Base-by-base conservation (phyloP, 225 moss, liverwort and hornwort genomes). In the Sphagnum contortum region DNA sequence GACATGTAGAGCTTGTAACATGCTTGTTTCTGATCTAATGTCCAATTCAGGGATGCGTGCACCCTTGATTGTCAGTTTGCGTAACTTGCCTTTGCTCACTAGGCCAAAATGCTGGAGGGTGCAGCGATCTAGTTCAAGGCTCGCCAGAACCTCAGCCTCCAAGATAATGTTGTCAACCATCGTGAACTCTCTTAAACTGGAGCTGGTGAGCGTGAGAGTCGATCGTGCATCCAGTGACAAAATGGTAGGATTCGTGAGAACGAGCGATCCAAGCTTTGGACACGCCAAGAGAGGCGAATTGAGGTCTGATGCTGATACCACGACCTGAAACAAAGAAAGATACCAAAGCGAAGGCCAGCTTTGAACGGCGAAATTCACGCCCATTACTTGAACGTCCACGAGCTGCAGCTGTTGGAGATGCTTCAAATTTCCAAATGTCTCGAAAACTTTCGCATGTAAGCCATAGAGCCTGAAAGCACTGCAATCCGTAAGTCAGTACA, bases 231-330 rank as follows among this genome's bases (percentile, higher is more conserved):
- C 77, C 44, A 79, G 57, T 49, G 72, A 72, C 11, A 52, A 56
- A 5, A 79, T 55, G 9, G 84, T 77, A 6, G 75, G 54, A 9
- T 78, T 63, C 47, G 67, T 71, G 5, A 90, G 84, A 59, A 81
- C 78, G 6, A 87, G 76, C 10, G 80, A 73, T 72, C 87, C 84
- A 10, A 90, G 82, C 76, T 80, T 87, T 45, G 89, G 87, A 66
- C 89, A 90, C 56, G 87, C 87, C 51, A 81, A 78, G 48, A 90
- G 77, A 53, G 87, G 82, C 46, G 76, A 76, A 69, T 87, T 87
- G 55, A 90, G 84, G 65, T 87, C 80, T 49, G 65, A 55, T 50
- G 81, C 75, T 2, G 84, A 84, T 60, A 90, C 81, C 62, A 51
- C 76, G 8, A 90, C 89, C 44, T 73, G 80, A 48, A 80, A 80